phyloP scores from a whole-genome alignment of 108 stramenopile genomes.

The Fragilaria radians region DNA sequence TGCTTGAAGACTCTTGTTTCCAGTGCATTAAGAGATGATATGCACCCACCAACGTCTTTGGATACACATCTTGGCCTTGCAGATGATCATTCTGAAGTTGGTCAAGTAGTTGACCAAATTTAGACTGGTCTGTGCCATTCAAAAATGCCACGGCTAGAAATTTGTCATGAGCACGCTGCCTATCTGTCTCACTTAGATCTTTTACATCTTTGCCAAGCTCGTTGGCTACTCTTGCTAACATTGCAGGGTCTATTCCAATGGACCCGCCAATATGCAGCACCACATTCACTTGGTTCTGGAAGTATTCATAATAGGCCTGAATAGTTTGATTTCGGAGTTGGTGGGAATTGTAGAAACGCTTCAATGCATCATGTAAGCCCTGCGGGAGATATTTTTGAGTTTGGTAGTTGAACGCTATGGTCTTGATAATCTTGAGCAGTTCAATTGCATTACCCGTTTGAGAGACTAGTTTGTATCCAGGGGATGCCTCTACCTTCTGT shows the following conservation, averaged over 20 bases:
- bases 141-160: constrained; percentile 1
- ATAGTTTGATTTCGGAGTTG: background rate
- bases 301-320: constrained; percentile 4
- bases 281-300: constrained; percentile 2
- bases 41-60: constrained; percentile 15
- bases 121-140: background rate
- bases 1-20: too few species aligned
- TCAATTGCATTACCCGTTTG: constrained; percentile 6
- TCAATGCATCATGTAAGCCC: background rate
- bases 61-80: constrained; percentile 18
- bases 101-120: background rate
- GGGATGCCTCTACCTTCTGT: background rate
- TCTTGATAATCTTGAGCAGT: constrained; percentile 14
- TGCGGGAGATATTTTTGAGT: background rate
- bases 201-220: background rate
- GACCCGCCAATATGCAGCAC: background rate
- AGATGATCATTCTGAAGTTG: background rate
- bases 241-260: background rate
- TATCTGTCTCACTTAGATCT: too few species aligned
- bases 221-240: background rate
- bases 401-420: background rate
- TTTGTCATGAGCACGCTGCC: too few species aligned
- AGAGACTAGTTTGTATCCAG: background rate
- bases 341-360: background rate
- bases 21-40: too few species aligned